Conservation (phyloP, 148 eudicot species). For the Rhododendron molle region DNA sequence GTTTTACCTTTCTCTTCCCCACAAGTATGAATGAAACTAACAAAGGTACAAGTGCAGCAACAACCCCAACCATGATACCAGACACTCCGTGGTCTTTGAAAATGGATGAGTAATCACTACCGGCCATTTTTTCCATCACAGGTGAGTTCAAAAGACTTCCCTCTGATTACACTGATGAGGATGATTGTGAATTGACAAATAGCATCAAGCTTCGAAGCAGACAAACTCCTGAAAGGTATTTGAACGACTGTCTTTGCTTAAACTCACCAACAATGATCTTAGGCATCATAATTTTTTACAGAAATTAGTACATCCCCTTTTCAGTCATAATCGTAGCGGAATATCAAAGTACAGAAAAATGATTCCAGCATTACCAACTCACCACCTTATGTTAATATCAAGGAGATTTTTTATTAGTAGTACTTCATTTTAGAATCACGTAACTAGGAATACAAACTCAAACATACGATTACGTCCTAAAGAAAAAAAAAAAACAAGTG, state of each 20-base stretch:
- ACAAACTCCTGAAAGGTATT: background rate
- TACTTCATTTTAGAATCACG: background rate
- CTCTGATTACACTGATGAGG: slow-evolving; percentile 36
- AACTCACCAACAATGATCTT: background rate
- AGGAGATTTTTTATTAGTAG: background rate
- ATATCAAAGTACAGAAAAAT: background rate
- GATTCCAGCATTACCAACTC: background rate
- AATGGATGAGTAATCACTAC: slow-evolving; percentile 24
- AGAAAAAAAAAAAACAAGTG: background rate
- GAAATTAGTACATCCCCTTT: background rate
- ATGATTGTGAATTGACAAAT: slow-evolving; percentile 11
- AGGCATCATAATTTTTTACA: background rate
- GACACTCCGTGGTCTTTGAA: slow-evolving; percentile 43
- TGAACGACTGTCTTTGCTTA: background rate
- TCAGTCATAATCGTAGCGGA: background rate
- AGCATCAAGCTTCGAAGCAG: slow-evolving; percentile 8
- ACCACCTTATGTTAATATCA: background rate
- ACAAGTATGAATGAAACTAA: slow-evolving; percentile 42
- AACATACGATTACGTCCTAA: background rate
- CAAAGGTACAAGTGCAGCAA: slow-evolving; percentile 51
- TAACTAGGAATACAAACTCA: background rate
- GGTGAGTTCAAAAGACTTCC: slow-evolving; percentile 28
- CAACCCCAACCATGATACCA: slow-evolving; percentile 47
- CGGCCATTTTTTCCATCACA: slow-evolving; percentile 28
- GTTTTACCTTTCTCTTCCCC: slow-evolving; percentile 58